Evolutionary conservation across 2,329 filamentous ascomycete genomes (phyloP).

Genomic region (Aureobasidium sp.): DNA sequence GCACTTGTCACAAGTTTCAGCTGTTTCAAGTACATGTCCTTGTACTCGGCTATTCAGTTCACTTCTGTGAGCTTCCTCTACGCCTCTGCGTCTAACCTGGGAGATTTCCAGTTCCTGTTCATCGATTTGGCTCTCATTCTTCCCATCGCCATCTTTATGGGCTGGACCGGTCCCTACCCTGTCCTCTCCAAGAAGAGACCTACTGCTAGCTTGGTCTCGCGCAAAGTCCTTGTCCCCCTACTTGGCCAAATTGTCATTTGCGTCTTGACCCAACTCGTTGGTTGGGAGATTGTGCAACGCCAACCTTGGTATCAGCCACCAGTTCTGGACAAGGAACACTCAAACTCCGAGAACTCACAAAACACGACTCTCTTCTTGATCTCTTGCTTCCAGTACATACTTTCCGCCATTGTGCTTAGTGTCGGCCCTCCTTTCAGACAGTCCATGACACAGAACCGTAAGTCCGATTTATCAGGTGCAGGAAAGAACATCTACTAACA

Average conservation of each 20-base stretch:
- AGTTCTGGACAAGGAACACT: conserved; percentile 65
- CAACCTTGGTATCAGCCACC: conserved; percentile 88
- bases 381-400: conserved; percentile 91
- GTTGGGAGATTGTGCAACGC: conserved; percentile 65
- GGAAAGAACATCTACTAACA: conserved; percentile 20
- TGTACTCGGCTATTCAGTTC: conserved; percentile 99
- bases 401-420: conserved; percentile 81
- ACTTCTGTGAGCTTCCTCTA: conserved; percentile 96
- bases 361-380: conserved; percentile 87
- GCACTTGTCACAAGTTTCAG: conserved; percentile 97
- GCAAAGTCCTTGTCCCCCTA: conserved; percentile 84
- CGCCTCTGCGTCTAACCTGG: conserved; percentile 84
- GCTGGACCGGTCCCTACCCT: conserved; percentile 83
- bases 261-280: conserved; percentile 66
- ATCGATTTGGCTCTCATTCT: conserved; percentile 90
- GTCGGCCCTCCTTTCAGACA: conserved; percentile 89
- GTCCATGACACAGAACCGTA: conserved; percentile 70
- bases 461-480: conserved; percentile 29
- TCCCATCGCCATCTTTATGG: conserved; percentile 97
- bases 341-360: conserved; percentile 84
- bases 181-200: conserved; percentile 75
- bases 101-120: conserved; percentile 96
- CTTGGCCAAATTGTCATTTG: conserved; percentile 82
- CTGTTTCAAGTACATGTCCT: conserved; percentile 99
- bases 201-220: conserved; percentile 83